Percentiles rank a stretch among this genome's conserved stretches.
These are phyloP conservation scores for Glarea lozoyensis DNA, from an alignment of 495 filamentous ascomycete species.

Conservation along the genomic window DNA sequence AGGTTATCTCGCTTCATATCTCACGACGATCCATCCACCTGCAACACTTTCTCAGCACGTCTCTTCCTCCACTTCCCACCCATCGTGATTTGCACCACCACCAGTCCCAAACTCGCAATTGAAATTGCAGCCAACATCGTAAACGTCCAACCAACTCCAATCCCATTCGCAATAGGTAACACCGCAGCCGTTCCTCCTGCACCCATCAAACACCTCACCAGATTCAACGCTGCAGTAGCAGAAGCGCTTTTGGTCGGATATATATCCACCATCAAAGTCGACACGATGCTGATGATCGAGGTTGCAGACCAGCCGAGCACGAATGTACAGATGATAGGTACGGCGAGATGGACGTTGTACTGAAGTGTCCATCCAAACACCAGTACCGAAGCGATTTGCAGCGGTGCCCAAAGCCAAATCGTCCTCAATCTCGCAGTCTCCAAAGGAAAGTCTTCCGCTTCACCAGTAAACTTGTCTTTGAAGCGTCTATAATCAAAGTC, in stretches of 20 bases:
- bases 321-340: conserved; percentile 14
- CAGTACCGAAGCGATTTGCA: too few species aligned
- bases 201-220: conserved; percentile 52
- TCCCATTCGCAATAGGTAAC: conserved; percentile 42
- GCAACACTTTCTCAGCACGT: too few species aligned
- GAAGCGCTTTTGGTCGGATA: conserved; percentile 37
- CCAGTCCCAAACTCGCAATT: too few species aligned
- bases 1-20: too few species aligned
- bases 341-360: conserved; percentile 5
- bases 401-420: too few species aligned
- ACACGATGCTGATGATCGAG: conserved; percentile 10
- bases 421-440: conserved; percentile 32
- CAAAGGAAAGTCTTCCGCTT: conserved; percentile 21
- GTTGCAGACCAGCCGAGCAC: conserved; percentile 31
- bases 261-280: conserved; percentile 27
- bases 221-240: conserved; percentile 55
- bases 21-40: too few species aligned
- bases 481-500: conserved; percentile 41
- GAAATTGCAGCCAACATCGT: too few species aligned
- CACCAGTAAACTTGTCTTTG: conserved; percentile 21
- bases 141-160: conserved; percentile 56
- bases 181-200: conserved; percentile 53
- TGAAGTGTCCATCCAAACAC: too few species aligned
- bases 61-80: too few species aligned
- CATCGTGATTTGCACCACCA: too few species aligned